phyloP scores from a whole-genome alignment of 345 rosid species.

The Camelina sativa region DNA sequence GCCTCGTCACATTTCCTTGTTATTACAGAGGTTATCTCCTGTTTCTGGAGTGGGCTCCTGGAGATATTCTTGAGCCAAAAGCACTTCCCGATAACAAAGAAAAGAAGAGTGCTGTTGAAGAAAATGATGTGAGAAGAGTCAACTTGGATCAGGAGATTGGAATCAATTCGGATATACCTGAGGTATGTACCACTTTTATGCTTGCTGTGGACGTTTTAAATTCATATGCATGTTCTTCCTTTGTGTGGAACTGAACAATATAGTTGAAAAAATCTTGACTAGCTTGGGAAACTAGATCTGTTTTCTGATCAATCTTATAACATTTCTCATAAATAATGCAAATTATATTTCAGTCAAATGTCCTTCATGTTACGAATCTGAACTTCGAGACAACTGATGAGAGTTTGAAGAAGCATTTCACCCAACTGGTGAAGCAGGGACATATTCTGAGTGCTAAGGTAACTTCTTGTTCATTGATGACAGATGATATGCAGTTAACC shows the following conservation, averaged over 20 bases:
- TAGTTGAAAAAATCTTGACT: slow-evolving; percentile 30
- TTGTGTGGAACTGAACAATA: slow-evolving; percentile 5
- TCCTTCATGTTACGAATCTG: slow-evolving; percentile 45
- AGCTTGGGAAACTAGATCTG: slow-evolving; percentile 6
- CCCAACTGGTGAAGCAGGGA: slow-evolving; percentile 66
- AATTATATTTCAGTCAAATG: slow-evolving; percentile 68
- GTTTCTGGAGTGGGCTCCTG: slow-evolving; percentile 97
- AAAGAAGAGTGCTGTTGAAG: slow-evolving; percentile 50
- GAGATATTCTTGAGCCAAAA: slow-evolving; percentile 54
- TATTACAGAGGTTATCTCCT: slow-evolving; percentile 82
- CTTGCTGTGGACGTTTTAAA: not conserved
- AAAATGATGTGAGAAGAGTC: slow-evolving; percentile 64
- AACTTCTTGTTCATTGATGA: slow-evolving; percentile 40
- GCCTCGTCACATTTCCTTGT: slow-evolving; percentile 26
- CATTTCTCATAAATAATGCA: not conserved
- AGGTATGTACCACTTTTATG: slow-evolving; percentile 51
- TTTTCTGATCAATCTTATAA: not conserved
- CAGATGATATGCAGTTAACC: slow-evolving; percentile 4
- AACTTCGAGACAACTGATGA: slow-evolving; percentile 39
- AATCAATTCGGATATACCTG: slow-evolving; percentile 77
- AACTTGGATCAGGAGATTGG: slow-evolving; percentile 69
- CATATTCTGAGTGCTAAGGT: slow-evolving; percentile 80
- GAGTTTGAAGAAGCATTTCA: slow-evolving; percentile 71
- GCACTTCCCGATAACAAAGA: slow-evolving; percentile 41
- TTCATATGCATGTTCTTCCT: not conserved